Evolutionary conservation across 371 early-diverging fungal species (phyloP), one percentile per base, ranked within the genome.

Genomic region (Mucor ambiguus): DNA sequence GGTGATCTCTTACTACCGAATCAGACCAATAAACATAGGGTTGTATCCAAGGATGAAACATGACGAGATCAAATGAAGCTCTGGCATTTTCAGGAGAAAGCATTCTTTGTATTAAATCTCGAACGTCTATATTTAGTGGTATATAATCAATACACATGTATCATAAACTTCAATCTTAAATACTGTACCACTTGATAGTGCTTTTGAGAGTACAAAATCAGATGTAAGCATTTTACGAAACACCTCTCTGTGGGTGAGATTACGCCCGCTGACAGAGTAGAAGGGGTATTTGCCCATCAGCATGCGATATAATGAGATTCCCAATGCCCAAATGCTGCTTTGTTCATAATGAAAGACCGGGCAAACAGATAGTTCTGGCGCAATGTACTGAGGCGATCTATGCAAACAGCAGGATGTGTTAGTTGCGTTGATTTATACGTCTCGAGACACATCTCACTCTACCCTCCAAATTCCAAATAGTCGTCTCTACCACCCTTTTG

Each of bases 1-100:
- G 33, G 24, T 58, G 24, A n/a, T 58, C 58, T 24, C 14, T 24
- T 12, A 37, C 32, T 37, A 18, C 20, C 37, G 28, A 20, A 24
- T 35, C 38, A 32, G 56, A 24, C 30, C 65, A 33, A 9, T 12
- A 22, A 9, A 64, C 61, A 58, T 71, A 72, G 16, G 77, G 67
- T 37, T 74, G 71, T 30, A 83, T 58, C 83, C 83, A 83, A 20
- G 79, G 78, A 54, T 83, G 83, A 55, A 68, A 76, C 48, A 73
- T 56, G 46, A 83, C 60, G n/a, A 75, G 67, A 66, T 76, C 78
- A 20, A 80, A 46, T 16, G 79, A 73, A 9, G 76, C 81, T 48
- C 83, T 63, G 7, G 69, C 66, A 11, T 60, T 30, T 24, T 70
- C 70, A 1, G 83, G 83, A 9, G 75, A 70, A 18, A 83, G 57